Evolutionary conservation across 768 basidiomycete species (phyloP), one percentile per base, ranked within the genome.

Genomic region (Mycena alexandri): DNA sequence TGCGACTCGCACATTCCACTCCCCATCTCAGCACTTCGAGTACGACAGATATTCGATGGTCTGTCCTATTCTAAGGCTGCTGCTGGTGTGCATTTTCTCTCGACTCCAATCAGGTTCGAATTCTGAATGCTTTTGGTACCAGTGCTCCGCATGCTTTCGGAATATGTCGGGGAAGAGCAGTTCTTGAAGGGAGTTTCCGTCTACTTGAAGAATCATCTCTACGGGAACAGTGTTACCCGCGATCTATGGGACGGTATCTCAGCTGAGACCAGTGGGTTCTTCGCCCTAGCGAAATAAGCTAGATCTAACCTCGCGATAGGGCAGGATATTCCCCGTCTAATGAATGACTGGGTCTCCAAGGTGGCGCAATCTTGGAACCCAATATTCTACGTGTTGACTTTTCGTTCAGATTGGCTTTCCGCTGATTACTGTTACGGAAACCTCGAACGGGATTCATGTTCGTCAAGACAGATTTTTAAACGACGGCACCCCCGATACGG

Each of bases 381-480:
- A 24, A 8, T 21, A 46, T 22, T 19, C 29, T 16, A 11, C 17
- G 52, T 25, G n/a, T 53, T 55, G 22, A 55, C 38, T 21, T 34
- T 59, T 12, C 21, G 14, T 56, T n/a, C 33, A 70, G 69, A 66
- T 61, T 25, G 98, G 98, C 11, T 98, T 91, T 83, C 97, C 97
- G 5, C 89, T 99, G n/a, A 78, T 99, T 61, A 92, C 89, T 22
- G 94, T 99, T 50, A 91, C 88, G 0, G 96, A 98, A 78, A 86
- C 84, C 12, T 76, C 82, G 1, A 85, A 84, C 44, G 91, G 91
- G 7, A 89, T 99, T 72, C 85, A 82, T 62, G 84, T 99, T 61
- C 88, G 89, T 36, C 97, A 99, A 79, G 93, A 98, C 75, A 87
- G 98, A 22, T 98, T 97, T 86, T 82, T 99, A 56, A 90, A 94